Evolutionary conservation across 306 rosid species (phyloP).

Genomic region (Mimosa bimucronata): DNA sequence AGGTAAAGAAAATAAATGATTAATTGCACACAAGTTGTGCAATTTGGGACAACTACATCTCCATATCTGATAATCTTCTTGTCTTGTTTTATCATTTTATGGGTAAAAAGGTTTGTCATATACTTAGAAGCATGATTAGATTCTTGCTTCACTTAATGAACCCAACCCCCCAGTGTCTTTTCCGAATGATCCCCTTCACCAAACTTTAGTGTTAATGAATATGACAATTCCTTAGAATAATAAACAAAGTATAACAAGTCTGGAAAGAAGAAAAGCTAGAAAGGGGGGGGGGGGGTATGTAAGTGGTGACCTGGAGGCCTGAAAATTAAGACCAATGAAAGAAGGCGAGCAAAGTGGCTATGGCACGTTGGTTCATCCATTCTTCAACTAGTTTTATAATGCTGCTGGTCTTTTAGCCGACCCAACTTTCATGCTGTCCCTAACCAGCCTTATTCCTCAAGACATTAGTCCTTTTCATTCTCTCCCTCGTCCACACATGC

Average conservation of each 20-base stretch:
- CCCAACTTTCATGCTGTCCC: conserved; percentile 76
- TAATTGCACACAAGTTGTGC: conserved; percentile 33
- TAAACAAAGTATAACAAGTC: conserved; percentile 11
- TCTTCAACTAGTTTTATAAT: conserved; percentile 62
- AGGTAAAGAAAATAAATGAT: conserved; percentile 9
- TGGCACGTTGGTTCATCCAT: conserved; percentile 56
- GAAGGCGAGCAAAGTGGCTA: conserved; percentile 40
- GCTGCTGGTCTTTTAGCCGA: conserved; percentile 78
- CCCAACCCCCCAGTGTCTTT: conserved; percentile 42
- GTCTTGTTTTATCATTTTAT: conserved; percentile 25
- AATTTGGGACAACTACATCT: conserved; percentile 13
- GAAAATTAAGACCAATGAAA: conserved; percentile 38
- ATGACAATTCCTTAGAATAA: conserved; percentile 38
- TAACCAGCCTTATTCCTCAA: conserved; percentile 49
- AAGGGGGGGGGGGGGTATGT: background rate
- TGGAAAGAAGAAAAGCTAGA: background rate
- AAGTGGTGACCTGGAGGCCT: conserved; percentile 35
- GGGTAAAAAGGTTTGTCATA: conserved; percentile 12
- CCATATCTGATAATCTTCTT: conserved; percentile 31
- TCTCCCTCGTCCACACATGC: conserved; percentile 45
- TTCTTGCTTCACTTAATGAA: conserved; percentile 38
- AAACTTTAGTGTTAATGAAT: conserved; percentile 32
- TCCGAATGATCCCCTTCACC: conserved; percentile 41
- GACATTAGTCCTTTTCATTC: conserved; percentile 53
- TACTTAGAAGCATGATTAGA: conserved; percentile 33